Evolutionary conservation across 768 basidiomycete species (phyloP), one percentile per base, ranked within the genome.

Genomic region (Termitomyces titanicus): DNA sequence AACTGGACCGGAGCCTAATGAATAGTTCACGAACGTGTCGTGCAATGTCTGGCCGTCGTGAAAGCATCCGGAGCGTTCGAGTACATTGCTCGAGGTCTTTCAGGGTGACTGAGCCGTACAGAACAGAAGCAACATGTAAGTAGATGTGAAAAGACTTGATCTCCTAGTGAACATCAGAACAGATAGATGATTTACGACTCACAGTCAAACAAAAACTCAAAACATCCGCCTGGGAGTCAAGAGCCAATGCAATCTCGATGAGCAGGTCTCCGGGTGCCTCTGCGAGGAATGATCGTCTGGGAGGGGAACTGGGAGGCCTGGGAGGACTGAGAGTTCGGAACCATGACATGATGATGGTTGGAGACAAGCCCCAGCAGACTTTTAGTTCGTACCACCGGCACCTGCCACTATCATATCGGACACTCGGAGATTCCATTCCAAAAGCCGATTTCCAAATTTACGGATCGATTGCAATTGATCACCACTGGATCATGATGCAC

Each of bases 61-160:
- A 61, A 31, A 92, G 83, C 89, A 92, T 89, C 22, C 65, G 64
- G 35, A 91, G 76, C 0, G 89, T 91, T 12, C 67, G 63, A n/a
- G 66, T 63, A 61, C 85, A 89, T 75, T 91, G 88, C 27, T 77
- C 72, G 1, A 73, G 65, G 27, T 80, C 79, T 54, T 74, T 72
- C 43, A 91, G 73, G 25, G 74, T 70, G 48, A 91, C 82, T 4
- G 71, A 71, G 42, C 75, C 72, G 58, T 92, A 92, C 18, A 92
- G 77, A 0, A 80, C 72, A 0, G 86, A 73, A 13, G 80, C 79
- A 33, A 85, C 72, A 48, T 76, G 74, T 0, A 69, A 59, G 61
- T 83, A 85, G 46, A 85, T 71, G 50, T 72, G 63, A 43, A 71
- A 77, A n/a, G 76, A 87, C 88, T 90, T 54, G 10, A 54, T 46